Conservation (phyloP, 73 alveolate genomes). For the Diophrys appendiculata region DNA sequence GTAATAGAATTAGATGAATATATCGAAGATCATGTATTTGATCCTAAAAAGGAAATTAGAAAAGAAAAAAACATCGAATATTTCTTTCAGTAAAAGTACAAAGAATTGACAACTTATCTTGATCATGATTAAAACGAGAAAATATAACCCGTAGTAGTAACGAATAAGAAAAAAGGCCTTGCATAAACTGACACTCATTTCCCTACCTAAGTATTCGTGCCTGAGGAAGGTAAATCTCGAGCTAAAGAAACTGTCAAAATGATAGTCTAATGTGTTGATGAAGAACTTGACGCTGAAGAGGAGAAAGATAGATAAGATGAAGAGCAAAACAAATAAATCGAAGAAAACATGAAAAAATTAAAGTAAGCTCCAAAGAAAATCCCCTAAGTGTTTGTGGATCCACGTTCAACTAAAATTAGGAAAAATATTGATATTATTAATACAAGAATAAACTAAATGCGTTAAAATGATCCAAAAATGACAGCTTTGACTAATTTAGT, state of each 20-base stretch:
- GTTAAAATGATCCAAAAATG: constrained; percentile 45
- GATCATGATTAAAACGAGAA: constrained; percentile 24
- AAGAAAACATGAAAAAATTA: constrained; percentile 23
- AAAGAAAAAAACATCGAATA: constrained; percentile 42
- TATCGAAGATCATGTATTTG: constrained; percentile 13
- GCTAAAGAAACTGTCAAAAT: constrained; percentile 42
- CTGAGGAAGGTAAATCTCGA: constrained; percentile 7
- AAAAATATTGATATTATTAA: constrained; percentile 33
- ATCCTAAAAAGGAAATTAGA: constrained; percentile 43
- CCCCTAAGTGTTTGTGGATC: constrained; percentile 56
- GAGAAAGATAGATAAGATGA: constrained; percentile 14
- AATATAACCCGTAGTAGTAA: not conserved
- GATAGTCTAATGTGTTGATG: constrained; percentile 33
- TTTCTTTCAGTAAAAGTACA: constrained; percentile 39
- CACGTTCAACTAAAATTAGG: constrained; percentile 48
- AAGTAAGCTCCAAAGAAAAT: constrained; percentile 28
- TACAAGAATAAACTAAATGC: constrained; percentile 14
- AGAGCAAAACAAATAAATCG: constrained; percentile 24
- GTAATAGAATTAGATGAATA: not conserved
- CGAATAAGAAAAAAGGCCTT: not conserved
- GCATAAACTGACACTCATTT: not conserved
- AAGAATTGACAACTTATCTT: constrained; percentile 43
- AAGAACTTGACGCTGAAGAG: constrained; percentile 44
- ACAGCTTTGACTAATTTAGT: not conserved
- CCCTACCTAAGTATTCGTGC: not conserved